phyloP scores from a whole-genome alignment of 2,329 filamentous ascomycete genomes.

The Fusarium continuum region DNA sequence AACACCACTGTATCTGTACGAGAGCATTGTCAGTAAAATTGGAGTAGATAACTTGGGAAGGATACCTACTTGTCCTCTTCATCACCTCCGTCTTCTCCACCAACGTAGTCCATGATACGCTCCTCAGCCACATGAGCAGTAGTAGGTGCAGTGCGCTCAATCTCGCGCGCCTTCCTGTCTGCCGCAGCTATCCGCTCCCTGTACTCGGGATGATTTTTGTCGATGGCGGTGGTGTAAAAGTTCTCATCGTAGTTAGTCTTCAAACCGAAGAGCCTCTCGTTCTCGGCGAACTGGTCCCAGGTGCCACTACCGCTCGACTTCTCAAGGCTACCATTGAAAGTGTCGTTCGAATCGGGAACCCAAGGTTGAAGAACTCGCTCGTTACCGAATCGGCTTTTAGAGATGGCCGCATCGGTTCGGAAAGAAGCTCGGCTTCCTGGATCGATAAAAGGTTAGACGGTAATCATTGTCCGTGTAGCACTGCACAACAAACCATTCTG shows the following conservation, averaged over 20 bases:
- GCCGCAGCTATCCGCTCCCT: conserved; percentile 80
- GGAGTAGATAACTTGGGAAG: background rate
- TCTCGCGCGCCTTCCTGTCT: conserved; percentile 86
- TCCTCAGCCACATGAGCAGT: conserved; percentile 93
- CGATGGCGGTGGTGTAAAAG: conserved; percentile 90
- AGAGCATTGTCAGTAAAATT: conserved; percentile 29
- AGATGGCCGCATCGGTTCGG: conserved; percentile 89
- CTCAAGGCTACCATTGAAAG: conserved; percentile 77
- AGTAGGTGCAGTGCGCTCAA: conserved; percentile 76
- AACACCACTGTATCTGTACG: conserved; percentile 85
- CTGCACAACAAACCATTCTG: conserved; percentile 50
- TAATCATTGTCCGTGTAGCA: background rate
- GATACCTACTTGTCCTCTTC: conserved; percentile 87
- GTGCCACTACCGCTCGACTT: conserved; percentile 57
- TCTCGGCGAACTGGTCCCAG: conserved; percentile 96
- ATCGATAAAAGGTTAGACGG: conserved; percentile 12
- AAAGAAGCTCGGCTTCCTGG: conserved; percentile 75
- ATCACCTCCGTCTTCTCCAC: conserved; percentile 70
- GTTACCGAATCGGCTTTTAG: conserved; percentile 72
- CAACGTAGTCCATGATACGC: conserved; percentile 75
- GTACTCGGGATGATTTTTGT: conserved; percentile 85
- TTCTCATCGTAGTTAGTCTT: conserved; percentile 94
- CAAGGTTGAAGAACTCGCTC: conserved; percentile 85
- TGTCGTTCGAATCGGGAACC: conserved; percentile 72
- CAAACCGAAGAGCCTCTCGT: conserved; percentile 86